Evolutionary conservation across 2,329 filamentous ascomycete genomes (phyloP), one percentile per base, ranked within the genome.

Genomic region (Pestalotiopsis sp.): DNA sequence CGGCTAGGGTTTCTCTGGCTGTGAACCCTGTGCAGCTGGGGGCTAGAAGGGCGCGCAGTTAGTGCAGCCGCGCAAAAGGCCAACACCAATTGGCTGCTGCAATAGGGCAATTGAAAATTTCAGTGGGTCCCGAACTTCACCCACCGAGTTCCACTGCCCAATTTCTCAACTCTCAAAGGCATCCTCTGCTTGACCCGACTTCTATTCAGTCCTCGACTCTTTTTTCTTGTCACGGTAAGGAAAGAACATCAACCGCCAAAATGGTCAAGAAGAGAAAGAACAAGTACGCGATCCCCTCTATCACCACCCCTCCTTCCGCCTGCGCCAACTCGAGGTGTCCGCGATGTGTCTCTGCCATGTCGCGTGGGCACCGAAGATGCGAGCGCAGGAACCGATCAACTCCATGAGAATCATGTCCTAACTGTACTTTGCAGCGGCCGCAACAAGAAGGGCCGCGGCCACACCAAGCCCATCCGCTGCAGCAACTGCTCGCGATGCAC

Each of bases 391-490:
- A 59, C 45, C 6, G 45, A 3, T 31, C 25, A 5, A 3, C 12
- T 36, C 31, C 31, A 9, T 59, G 11, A 17, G 20, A 23, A 59
- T 11, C 12, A 59, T n/a, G 23, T 36, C 4, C 57, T 59, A 59
- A 59, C 57, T 25, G 12, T 12, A 27, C 23, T 64, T 70, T 64
- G 66, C 83, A 97, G 93, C 90, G 95, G 95, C 86, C 94, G 95
- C 85, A 98, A 98, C 93, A 98, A 98, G 94, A 97, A 97, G 88
- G 95, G 96, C 85, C 94, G 96, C 85, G 96, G 96, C 89, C 95
- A 98, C 91, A 94, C 97, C 88, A 99, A 99, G 92, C 97, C 96
- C 82, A 97, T 99, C 88, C 93, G 88, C 78, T 90, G 88, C 87
- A 87, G 84, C 84, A 90, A 90, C 87, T 90, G 88, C 88, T 89